phyloP scores from a whole-genome alignment of 108 stramenopile species.

The Cyclotella choctawhatcheeana region DNA sequence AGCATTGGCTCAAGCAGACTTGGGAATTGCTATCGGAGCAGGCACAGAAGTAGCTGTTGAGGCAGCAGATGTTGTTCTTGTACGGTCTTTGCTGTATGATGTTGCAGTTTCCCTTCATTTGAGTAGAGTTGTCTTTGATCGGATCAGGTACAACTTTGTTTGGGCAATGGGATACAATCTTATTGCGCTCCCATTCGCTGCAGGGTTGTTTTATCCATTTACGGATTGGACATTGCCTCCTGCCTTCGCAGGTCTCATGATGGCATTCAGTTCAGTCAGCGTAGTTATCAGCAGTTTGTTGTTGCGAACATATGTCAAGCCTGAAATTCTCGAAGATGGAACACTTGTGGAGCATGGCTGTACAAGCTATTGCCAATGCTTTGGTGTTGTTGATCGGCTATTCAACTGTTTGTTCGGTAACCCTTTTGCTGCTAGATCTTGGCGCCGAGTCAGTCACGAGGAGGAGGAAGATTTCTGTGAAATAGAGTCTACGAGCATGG shows the following conservation, averaged over 20 bases:
- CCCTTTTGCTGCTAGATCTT: constrained; percentile 12
- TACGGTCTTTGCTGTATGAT: constrained; percentile 86
- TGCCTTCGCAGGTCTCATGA: constrained; percentile 91
- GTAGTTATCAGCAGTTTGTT: constrained; percentile 83
- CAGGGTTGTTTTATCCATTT: constrained; percentile 93
- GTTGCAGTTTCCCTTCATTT: constrained; percentile 92
- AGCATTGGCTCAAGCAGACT: constrained; percentile 94
- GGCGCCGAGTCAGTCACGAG: not conserved
- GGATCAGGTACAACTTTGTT: constrained; percentile 90
- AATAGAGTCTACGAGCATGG: constrained; percentile 8
- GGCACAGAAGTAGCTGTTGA: constrained; percentile 97
- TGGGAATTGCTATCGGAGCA: constrained; percentile 96
- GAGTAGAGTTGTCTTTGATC: constrained; percentile 82
- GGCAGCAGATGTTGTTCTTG: constrained; percentile 94
- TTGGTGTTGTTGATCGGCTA: not conserved
- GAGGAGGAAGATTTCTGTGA: constrained; percentile 1
- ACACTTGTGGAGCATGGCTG: constrained; percentile 48
- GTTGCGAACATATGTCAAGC: constrained; percentile 76
- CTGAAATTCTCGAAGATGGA: constrained; percentile 60
- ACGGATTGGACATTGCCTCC: constrained; percentile 86
- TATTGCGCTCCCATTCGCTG: constrained; percentile 94
- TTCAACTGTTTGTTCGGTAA: constrained; percentile 13
- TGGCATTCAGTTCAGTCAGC: constrained; percentile 93
- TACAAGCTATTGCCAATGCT: constrained; percentile 20
- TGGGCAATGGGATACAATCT: constrained; percentile 97